phyloP scores from a whole-genome alignment of 2,329 filamentous ascomycete genomes.

The Coniochaeta sp. region DNA sequence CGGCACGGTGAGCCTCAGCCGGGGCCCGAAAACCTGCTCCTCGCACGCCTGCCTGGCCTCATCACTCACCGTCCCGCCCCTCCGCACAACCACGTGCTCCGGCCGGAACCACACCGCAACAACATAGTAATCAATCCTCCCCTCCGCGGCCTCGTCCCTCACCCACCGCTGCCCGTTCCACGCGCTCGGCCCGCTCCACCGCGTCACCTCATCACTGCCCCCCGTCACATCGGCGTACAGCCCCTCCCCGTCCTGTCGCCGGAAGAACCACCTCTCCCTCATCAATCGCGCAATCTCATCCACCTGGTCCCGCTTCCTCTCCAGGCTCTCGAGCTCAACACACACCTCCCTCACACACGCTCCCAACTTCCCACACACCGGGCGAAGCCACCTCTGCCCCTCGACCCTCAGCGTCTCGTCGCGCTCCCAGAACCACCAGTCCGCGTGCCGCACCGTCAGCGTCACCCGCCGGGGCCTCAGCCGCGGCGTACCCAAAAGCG shows the following conservation, averaged over 20 bases:
- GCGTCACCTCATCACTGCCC: constrained; percentile 17
- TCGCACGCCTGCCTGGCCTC: not conserved
- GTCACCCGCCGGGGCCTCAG: constrained; percentile 29
- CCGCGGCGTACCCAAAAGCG: constrained; percentile 16
- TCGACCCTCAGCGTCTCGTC: constrained; percentile 27
- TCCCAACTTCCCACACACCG: constrained; percentile 16
- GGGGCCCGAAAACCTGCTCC: not conserved
- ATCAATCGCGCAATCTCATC: constrained; percentile 32
- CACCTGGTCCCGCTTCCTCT: constrained; percentile 35
- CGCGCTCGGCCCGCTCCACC: constrained; percentile 38
- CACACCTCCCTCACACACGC: constrained; percentile 27
- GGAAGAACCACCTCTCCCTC: constrained; percentile 25
- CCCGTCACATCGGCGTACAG: constrained; percentile 20
- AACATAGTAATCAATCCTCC: constrained; percentile 35
- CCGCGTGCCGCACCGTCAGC: constrained; percentile 40
- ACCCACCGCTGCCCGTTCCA: constrained; percentile 29
- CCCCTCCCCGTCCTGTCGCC: constrained; percentile 20
- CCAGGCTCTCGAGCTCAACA: constrained; percentile 40
- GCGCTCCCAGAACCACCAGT: constrained; percentile 39
- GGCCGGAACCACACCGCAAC: constrained; percentile 27
- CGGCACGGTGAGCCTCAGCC: not conserved
- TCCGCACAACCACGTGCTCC: constrained; percentile 10
- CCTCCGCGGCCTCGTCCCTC: constrained; percentile 31
- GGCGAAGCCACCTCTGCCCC: constrained; percentile 25
- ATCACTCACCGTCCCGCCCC: constrained; percentile 1